Evolutionary conservation across 192 early-diverging fungal species (phyloP), one percentile per base, ranked within the genome.

Genomic region (Coemansia guatemalensis): DNA sequence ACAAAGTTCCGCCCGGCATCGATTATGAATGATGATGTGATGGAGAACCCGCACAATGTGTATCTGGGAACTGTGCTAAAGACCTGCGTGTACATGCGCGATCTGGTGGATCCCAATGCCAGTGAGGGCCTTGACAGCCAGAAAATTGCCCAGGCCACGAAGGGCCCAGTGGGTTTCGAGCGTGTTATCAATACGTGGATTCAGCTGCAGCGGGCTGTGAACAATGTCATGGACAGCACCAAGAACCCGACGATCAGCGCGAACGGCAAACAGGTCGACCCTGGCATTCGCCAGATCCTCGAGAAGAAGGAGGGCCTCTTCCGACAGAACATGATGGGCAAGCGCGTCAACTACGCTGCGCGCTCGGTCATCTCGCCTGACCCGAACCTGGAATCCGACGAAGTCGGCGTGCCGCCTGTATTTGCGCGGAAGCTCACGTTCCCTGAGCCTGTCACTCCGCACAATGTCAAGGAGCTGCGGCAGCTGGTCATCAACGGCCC

Each of bases 251-350:
- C 83, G 35, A 48, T 69, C 18, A 63, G 80, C 32, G 64, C 69
- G 33, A 73, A 80, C 44, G 93, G 92, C 50, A 84, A 88, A 63
- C 58, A 80, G 14, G 83, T 89, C 2, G 89, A 93, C n/a, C 86
- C 91, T 3, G 97, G 97, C 67, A 93, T 99, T 62, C 86, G 91
- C 35, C 97, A 99, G 83, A 72, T 94, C 25, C 83, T 99, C 53
- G 97, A 99, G 77, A 98, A 98, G 89, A 99, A 99, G 85, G 94
- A 98, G 71, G 97, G 97, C 65, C 81, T 99, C 55, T 98, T 99
- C 84, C 86, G 97, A 54, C 97, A 95, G 84, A 95, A 99, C 78
- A 97, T 99, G 95, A 99, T 99, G 97, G 97, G 97, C 56, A 99
- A 99, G 83, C 91, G 97, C 68, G 97, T 99, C 81, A 99, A 99